Base-by-base conservation (phyloP, 106 monocot species). In the Dactylorhiza incarnata region DNA sequence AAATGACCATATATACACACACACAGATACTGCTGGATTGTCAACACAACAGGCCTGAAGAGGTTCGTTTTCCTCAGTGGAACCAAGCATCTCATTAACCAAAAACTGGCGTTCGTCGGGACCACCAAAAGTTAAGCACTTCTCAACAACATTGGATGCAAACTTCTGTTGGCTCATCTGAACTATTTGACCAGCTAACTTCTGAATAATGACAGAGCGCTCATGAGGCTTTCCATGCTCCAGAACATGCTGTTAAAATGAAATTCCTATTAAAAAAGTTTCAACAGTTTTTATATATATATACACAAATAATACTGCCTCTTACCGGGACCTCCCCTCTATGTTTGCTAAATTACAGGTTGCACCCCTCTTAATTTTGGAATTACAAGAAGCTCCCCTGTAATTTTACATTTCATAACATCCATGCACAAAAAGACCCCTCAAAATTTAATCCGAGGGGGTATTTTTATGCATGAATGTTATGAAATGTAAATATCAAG, bases 161-260 rank as follows among this genome's bases (percentile, higher is more conserved):
- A 85, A 89, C 81, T 89, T 89, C 53, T 89, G 88, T 68, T 85
- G 88, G 56, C 88, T 89, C 88, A 89, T 85, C 46, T 85, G 80
- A 43, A 89, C 88, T 26, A 89, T 89, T 67, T 83, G 85, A 49
- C 88, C 88, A 69, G 83, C 78, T 76, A 89, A 54, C 70, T 89
- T 80, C 48, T 77, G 73, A 52, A 89, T 89, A 52, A 89, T 83
- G 50, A 74, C 73, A 14, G 88, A 78, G 59, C 88, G 80, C 77
- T 89, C 88, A 37, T 83, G 68, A 66, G 88, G 85, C 65, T 89
- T 85, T 26, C 88, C 88, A 73, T 85, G 88, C 65, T 89, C 85
- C 68, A 89, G 48, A 1, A 89, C 85, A 81, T 89, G 88, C 88
- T 89, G 81, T 70, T 72, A 45, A 23, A 85, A 65, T 54, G 9